Evolutionary conservation across 805 yeast genomes (phyloP), one percentile per base, ranked within the genome.

Genomic region (Ogataea parapolymorpha): DNA sequence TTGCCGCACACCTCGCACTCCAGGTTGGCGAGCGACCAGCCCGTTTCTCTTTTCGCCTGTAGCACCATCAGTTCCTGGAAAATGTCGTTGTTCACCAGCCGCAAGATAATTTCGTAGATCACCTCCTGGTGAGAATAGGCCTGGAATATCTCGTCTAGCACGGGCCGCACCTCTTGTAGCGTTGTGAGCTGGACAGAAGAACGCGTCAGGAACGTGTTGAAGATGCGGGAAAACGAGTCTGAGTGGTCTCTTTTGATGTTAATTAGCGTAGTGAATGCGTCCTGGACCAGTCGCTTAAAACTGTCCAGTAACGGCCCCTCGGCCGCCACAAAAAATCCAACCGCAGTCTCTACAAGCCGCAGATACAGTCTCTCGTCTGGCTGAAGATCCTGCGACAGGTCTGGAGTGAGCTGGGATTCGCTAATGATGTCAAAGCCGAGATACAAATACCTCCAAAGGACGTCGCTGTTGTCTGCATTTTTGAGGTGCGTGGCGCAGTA

Each of bases 1-100:
- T 79, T 79, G 1, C 87, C 90, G 61, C 97, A 90, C 0, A 82
- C 75, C 26, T 83, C 83, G 59, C 97, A 90, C 35, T 72, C 77
- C 26, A 71, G 66, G 20, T 66, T 65, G 20, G 63, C 65, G 1
- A 70, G 50, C 0, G 80, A 67, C 88, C 95, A 83, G 0, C 96
- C 97, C 26, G 65, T 59, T 0, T 68, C 49, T 16, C 74, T 66
- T 25, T 68, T 65, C 2, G 51, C 45, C 10, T 73, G 66, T 9
- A 82, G 63, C 2, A 53, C 48, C 10, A 66, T 55, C 56, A 81
- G 62, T 44, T 74, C 71, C 15, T 63, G 63, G 49, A 66, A 72
- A 1, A 82, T 77, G 22, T 79, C 82, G 16, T 66, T 70, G 47
- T 82, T 80, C 5, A 85, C 57, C 38, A 86, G 66, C 25, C 65